A percentile compares a stretch with the other conserved stretches of the same genome.
Evolutionary conservation across 495 filamentous ascomycete genomes (phyloP).

Genomic region (Penicillium bialowiezense): DNA sequence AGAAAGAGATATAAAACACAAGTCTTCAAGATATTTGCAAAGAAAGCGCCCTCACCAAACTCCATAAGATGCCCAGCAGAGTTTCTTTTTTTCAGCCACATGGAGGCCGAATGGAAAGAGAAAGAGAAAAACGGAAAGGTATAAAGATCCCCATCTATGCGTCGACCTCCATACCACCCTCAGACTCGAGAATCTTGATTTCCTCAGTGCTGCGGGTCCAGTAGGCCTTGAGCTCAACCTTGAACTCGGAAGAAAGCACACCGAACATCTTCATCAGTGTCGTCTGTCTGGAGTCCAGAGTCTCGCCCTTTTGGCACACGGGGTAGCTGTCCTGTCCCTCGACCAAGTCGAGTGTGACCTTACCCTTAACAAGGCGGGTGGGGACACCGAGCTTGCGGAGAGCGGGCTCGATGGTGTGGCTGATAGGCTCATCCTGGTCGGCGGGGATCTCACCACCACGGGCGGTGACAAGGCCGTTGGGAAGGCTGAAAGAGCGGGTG

Average conservation of each 20-base stretch:
- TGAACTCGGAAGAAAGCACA: conserved; percentile 83
- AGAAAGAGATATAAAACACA: conserved; percentile 19
- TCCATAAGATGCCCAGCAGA: conserved; percentile 36
- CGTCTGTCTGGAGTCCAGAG: conserved; percentile 84
- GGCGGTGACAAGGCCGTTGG: conserved; percentile 71
- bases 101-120: conserved; percentile 19
- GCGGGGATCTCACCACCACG: conserved; percentile 72
- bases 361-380: conserved; percentile 81
- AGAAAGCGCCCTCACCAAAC: conserved; percentile 39
- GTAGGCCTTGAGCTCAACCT: conserved; percentile 67
- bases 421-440: conserved; percentile 80
- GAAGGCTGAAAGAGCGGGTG: conserved; percentile 70
- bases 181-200: conserved; percentile 40
- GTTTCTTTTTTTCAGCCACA: conserved; percentile 26
- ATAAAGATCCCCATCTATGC: conserved; percentile 22
- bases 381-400: conserved; percentile 85
- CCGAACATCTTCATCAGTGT: conserved; percentile 92
- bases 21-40: conserved; percentile 24
- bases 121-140: conserved; percentile 12
- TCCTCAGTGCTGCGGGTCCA: conserved; percentile 43
- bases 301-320: conserved; percentile 78
- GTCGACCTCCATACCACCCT: conserved; percentile 42
- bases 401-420: conserved; percentile 83
- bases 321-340: conserved; percentile 64
- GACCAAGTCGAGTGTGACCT: conserved; percentile 74